Conservation (phyloP, 306 rosid species). For the Myrica gale region DNA sequence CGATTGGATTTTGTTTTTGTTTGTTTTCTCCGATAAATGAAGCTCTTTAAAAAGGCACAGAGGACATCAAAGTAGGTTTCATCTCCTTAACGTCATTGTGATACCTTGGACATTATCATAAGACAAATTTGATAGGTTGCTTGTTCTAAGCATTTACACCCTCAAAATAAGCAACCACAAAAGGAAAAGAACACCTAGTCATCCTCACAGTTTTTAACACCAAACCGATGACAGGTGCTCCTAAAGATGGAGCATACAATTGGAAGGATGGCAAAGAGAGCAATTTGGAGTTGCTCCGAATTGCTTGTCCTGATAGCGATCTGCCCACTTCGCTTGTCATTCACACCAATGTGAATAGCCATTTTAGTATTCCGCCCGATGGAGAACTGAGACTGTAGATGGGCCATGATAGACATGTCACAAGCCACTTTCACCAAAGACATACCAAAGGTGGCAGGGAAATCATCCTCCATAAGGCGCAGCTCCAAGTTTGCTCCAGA, state of each 20-base stretch:
- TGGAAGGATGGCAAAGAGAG: slow-evolving; percentile 29
- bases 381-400: slow-evolving; percentile 21
- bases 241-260: slow-evolving; percentile 22
- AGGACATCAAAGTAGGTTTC: not conserved
- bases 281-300: slow-evolving; percentile 26
- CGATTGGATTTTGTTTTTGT: not conserved
- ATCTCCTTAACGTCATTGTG: not conserved
- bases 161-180: not conserved
- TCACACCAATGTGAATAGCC: slow-evolving; percentile 18
- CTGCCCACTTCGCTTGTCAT: slow-evolving; percentile 23
- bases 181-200: not conserved
- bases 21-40: no score
- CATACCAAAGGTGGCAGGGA: slow-evolving; percentile 26
- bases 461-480: slow-evolving; percentile 17
- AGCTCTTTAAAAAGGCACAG: not conserved
- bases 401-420: slow-evolving; percentile 15
- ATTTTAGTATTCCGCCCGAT: slow-evolving; percentile 22
- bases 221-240: slow-evolving; percentile 6
- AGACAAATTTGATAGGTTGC: not conserved
- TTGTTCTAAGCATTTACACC: not conserved
- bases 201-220: not conserved
- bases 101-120: not conserved
- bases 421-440: slow-evolving; percentile 25
- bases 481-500: slow-evolving; percentile 30
- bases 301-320: slow-evolving; percentile 26